Percentiles rank a stretch among this genome's conserved stretches.
Conservation (phyloP, 257 asterid genomes). For the Plectranthus barbatus region DNA sequence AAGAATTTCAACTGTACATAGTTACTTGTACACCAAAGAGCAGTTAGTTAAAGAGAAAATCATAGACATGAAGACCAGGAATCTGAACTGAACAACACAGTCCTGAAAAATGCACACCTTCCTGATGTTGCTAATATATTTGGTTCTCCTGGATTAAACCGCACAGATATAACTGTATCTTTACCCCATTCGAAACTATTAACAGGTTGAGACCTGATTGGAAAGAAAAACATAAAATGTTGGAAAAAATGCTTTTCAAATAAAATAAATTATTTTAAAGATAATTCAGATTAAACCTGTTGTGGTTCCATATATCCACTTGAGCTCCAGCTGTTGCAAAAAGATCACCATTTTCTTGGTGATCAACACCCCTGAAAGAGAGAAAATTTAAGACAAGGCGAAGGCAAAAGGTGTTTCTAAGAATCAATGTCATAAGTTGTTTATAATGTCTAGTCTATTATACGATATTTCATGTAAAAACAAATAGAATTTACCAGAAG, state of each 20-base stretch:
- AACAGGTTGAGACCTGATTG: slow-evolving; percentile 84
- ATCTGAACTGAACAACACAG: neutral
- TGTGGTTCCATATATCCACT: slow-evolving; percentile 93
- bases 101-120: slow-evolving; percentile 37
- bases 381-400: neutral
- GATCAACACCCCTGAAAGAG: slow-evolving; percentile 81
- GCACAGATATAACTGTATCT: slow-evolving; percentile 62
- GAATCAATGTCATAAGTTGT: neutral
- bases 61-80: neutral
- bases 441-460: neutral
- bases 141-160: slow-evolving; percentile 95
- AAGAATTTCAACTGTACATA: neutral
- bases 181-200: slow-evolving; percentile 81
- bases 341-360: slow-evolving; percentile 77
- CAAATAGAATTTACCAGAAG: slow-evolving; percentile 51
- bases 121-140: slow-evolving; percentile 78
- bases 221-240: slow-evolving; percentile 11
- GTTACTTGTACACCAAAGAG: neutral
- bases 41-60: neutral
- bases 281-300: slow-evolving; percentile 42
- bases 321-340: slow-evolving; percentile 98
- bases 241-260: slow-evolving; percentile 4
- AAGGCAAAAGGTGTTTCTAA: neutral
- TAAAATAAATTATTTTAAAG: neutral
- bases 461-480: neutral